phyloP scores from a whole-genome alignment of 208 protist species.

The Wallacemonas sp. region DNA sequence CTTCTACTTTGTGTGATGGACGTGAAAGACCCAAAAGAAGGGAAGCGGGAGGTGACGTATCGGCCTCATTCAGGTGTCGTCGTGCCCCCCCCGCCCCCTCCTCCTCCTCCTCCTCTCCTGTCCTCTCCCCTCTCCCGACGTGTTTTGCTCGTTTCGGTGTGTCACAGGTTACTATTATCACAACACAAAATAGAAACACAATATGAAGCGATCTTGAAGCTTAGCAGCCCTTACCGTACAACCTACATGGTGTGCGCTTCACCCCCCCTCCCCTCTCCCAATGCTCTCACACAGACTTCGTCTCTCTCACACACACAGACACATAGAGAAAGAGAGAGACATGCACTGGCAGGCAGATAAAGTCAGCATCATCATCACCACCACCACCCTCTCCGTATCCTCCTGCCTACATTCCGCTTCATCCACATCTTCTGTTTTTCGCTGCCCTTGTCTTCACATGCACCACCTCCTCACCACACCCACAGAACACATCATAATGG shows the following conservation, averaged over 20 bases:
- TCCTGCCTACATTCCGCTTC: neutral
- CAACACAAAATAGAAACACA: too few relatives aligned
- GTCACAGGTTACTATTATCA: too few relatives aligned
- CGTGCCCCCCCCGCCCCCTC: neutral
- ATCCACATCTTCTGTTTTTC: conserved; percentile 2
- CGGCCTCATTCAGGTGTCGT: neutral
- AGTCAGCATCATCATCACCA: neutral
- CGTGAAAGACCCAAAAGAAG: neutral
- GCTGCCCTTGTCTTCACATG: too few relatives aligned
- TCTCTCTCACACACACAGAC: conserved; percentile 4
- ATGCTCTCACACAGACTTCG: too few relatives aligned
- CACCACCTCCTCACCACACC: conserved; percentile 4
- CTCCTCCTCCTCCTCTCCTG: too few relatives aligned
- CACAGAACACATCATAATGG: conserved; percentile 48
- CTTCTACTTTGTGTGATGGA: conserved; percentile 89
- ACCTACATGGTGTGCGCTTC: too few relatives aligned
- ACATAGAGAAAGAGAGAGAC: neutral
- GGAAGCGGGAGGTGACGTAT: neutral
- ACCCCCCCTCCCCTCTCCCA: too few relatives aligned
- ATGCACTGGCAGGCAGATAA: too few relatives aligned
- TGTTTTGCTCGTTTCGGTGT: too few relatives aligned
- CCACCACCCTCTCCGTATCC: neutral
- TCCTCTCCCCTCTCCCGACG: too few relatives aligned
- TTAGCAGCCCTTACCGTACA: too few relatives aligned
- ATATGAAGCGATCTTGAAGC: too few relatives aligned